Conservation (phyloP, 2,329 filamentous ascomycete genomes). For the Alternaria sp. region DNA sequence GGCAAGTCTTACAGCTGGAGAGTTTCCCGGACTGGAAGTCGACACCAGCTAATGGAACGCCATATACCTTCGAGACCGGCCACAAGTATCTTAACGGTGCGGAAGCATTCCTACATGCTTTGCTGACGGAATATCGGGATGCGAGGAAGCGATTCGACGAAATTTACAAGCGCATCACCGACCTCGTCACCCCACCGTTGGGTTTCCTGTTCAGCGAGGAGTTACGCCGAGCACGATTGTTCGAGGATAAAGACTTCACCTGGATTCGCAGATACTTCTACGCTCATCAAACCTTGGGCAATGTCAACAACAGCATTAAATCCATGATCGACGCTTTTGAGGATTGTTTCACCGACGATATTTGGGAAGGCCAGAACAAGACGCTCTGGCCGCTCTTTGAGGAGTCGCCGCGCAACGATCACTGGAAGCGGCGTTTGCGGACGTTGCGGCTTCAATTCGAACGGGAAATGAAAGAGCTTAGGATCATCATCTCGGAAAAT, state of each 20-base stretch:
- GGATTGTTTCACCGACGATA: conserved; percentile 64
- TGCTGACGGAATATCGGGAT: conserved; percentile 67
- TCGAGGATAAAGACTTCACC: conserved; percentile 67
- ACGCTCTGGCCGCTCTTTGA: conserved; percentile 63
- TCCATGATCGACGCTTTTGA: conserved; percentile 64
- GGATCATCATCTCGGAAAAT: conserved; percentile 58
- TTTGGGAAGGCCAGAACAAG: conserved; percentile 64
- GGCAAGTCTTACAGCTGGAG: conserved; percentile 57
- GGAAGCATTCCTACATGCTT: conserved; percentile 65
- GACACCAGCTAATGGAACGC: conserved; percentile 47
- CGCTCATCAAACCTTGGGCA: conserved; percentile 66
- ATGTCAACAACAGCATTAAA: conserved; percentile 66
- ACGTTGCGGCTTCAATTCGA: conserved; percentile 58
- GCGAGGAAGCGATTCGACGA: conserved; percentile 64
- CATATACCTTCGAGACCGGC: conserved; percentile 62
- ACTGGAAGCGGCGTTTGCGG: conserved; percentile 59
- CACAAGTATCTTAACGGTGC: conserved; percentile 67
- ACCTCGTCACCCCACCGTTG: conserved; percentile 65
- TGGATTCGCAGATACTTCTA: conserved; percentile 69
- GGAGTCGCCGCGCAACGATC: conserved; percentile 54
- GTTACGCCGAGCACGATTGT: conserved; percentile 64
- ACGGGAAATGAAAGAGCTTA: conserved; percentile 58
- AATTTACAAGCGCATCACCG: conserved; percentile 64
- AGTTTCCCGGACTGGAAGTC: conserved; percentile 59
- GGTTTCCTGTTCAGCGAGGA: conserved; percentile 66